Base-by-base conservation (phyloP, 202 grass and related monocot genomes). In the Panicum hallii region DNA sequence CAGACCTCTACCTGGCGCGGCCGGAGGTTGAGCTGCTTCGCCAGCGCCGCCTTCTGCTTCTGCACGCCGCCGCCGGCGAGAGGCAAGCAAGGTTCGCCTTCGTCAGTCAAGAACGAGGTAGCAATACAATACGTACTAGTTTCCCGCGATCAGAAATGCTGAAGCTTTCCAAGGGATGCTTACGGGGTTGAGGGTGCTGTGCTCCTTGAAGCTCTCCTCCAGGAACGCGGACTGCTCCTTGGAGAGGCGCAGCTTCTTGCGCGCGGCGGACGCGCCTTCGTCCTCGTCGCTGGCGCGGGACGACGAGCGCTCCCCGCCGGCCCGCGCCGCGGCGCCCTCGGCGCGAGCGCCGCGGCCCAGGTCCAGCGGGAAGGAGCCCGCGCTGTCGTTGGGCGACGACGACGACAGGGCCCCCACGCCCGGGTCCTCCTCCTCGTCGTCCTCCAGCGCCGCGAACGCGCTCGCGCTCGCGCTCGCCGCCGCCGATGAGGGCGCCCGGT, bases 191-290 rank as follows among this genome's bases (percentile, higher is more conserved):
- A 97, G 94, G 0, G 91, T 93, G 88, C 75, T 91, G 74, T 97
- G 91, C 70, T 97, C 94, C 84, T 97, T 97, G 82, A 97, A 97
- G 82, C 85, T 97, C 73, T 91, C 94, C 78, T 97, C 94, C 11
- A 97, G 89, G 60, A 93, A 93, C 66, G 91, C 89, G 0, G 94
- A 91, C 84, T 96, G 94, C 15, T 96, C 91, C 87, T 93, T 96
- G 42, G 94, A 93, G 43, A 97, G 94, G 0, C 94, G 94, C 28
- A 97, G 87, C 71, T 97, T 97, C 86, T 97, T 97, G 57, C 94
- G 89, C 17, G 90, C 82, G 5, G 92, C 82, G 5, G 92, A 90
- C 3, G 90, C 90, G 3, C 90, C 78, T 42, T 94, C 94, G 7
- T 97, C 94, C 42, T 97, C 92, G 63, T 97, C 94, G 79, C 94